Base-by-base conservation (phyloP, 495 filamentous ascomycete species). In the Penicillium longicatenatum region DNA sequence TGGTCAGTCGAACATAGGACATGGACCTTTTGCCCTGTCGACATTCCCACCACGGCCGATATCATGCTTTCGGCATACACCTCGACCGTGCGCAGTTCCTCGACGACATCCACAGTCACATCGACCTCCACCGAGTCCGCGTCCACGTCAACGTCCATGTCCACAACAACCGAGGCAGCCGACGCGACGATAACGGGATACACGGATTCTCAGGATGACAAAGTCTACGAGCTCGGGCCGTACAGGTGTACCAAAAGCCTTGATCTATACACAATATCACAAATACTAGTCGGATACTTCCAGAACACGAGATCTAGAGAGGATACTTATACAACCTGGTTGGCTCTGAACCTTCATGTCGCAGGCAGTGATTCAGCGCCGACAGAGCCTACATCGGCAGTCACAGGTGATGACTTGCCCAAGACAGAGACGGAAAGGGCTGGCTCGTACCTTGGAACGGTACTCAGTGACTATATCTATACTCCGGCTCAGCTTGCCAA, bases 1-100 rank as follows among this genome's bases (percentile, higher is more conserved):
- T 89, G 86, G 86, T 86, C 86, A 52, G 54, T 72, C 17, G 70
- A 65, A 26, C 71, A 75, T 30, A 70, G 69, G 21, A 53, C 70
- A 29, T 88, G 84, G 84, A 81, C 71, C 22, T 79, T 89, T 29
- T 89, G 86, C 60, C 86, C 86, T 0, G 81, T 81, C 9, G 59
- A 68, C 2, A 59, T 78, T 46, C 68, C 77, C 31, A 33, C 61
- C 11, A 52, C 56, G 31, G 61, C 63, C 39, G 60, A 62, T 12
- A 62, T 71, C 44, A 61, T 52, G n/a, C 57, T 67, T 16, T 69
- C 66, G 4, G 46, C 64, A 17, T 55, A 57, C 30, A 67, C 63
- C 4, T 63, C 65, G 19, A 62, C 60, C 5, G 53, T 62, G n/a
- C 57, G 52, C 41, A 45, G 31, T 8, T 45, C 59, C n/a, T 64